These are phyloP conservation scores for Metschnikowia reukaufii DNA, from an alignment of 805 yeast species.

Conservation along the genomic window DNA sequence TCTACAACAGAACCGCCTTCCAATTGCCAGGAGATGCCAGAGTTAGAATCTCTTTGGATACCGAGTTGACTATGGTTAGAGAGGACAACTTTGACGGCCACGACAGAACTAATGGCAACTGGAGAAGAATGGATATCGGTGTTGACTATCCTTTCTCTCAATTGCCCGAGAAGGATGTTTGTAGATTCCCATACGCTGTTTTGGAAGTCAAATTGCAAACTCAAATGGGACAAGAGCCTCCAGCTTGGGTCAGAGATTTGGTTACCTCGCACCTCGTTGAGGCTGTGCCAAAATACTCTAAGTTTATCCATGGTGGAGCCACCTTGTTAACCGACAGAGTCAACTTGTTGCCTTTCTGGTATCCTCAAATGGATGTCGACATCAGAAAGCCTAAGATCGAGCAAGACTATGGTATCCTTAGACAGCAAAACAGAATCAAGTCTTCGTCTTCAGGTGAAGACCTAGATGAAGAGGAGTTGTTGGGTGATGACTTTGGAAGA, in stretches of 20 bases:
- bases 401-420: slow-evolving; percentile 62
- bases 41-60: slow-evolving; percentile 96
- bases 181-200: slow-evolving; percentile 96
- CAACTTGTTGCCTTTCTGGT: slow-evolving; percentile 91
- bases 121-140: slow-evolving; percentile 99
- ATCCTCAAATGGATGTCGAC: slow-evolving; percentile 94
- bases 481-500: slow-evolving; percentile 31
- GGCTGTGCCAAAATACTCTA: slow-evolving; percentile 97
- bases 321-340: slow-evolving; percentile 83
- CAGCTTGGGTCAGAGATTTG: slow-evolving; percentile 93
- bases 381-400: slow-evolving; percentile 80
- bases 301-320: slow-evolving; percentile 96
- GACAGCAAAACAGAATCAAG: slow-evolving; percentile 35
- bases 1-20: slow-evolving; percentile 97
- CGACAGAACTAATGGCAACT: slow-evolving; percentile 86
- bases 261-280: slow-evolving; percentile 92
- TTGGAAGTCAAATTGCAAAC: slow-evolving; percentile 96
- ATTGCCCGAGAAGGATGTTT: slow-evolving; percentile 78
- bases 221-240: slow-evolving; percentile 98
- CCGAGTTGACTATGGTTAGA: slow-evolving; percentile 95
- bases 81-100: slow-evolving; percentile 95
- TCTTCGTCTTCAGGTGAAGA: slow-evolving; percentile 53
- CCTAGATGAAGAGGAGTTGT: slow-evolving; percentile 69
- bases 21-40: slow-evolving; percentile 99
- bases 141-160: slow-evolving; percentile 94